Base-by-base conservation (phyloP, 352 stramenopile species). In the Phytophthora meadii region DNA sequence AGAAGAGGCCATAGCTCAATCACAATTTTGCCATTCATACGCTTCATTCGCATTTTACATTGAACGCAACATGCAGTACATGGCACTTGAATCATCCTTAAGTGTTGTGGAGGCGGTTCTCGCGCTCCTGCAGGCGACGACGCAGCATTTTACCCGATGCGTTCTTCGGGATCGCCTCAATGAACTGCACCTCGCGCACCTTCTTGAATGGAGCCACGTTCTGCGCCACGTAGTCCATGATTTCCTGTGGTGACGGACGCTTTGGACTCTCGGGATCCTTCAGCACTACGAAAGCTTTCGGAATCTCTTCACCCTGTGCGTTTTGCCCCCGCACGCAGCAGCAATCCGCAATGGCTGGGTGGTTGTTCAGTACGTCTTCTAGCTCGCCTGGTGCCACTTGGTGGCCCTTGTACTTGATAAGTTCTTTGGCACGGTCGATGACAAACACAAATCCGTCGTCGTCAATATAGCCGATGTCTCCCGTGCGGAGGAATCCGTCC, bases 401-500 rank as follows among this genome's bases (percentile, higher is more conserved):
- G 58, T 94, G 93, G 12, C 92, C 93, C 61, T 97, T 96, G 58
- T 97, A 93, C 77, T 98, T 98, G 76, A 98, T 98, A 14, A 98
- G 74, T 65, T 98, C 93, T 76, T 98, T 98, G 30, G 92, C 73
- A 24, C 95, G 76, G 65, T 98, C 94, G 1, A 90, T 89, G 39
- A 98, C 94, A 58, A 90, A 97, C 15, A 98, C 86, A 58, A 82
- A 97, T 1, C 90, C 93, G 50, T 98, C 89, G 25, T 97, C 81
- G 68, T 98, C 92, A 55, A 98, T 94, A 59, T 92, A 88, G 6
- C 82, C 90, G 27, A 98, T 79, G 74, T 98, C 93, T 9, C 93
- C 93, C 19, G 92, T 98, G 32, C 82, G 75, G 25, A 98, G 65
- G 76, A 90, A 98, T 0, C 87, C 87, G 51, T 92, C 84, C 30